Evolutionary conservation across 306 rosid species (phyloP), one percentile per base, ranked within the genome.

Genomic region (Inga laurina): DNA sequence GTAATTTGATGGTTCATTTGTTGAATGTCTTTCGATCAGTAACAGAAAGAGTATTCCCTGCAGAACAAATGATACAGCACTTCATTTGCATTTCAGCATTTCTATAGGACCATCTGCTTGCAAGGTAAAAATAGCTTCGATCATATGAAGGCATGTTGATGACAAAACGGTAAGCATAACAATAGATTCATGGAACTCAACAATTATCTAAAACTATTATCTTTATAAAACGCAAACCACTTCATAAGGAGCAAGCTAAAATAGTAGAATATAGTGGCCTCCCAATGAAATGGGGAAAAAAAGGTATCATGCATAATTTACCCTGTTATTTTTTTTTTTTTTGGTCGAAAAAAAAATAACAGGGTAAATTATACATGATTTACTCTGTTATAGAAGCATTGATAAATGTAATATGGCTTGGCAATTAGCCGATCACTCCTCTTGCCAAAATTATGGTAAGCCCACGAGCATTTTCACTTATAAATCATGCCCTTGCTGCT

Each of bases 11-110:
- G 79, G 87, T 85, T 86, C 89, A 78, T 85, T 85, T 54, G 68
- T 77, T 39, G 81, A 79, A 70, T 79, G 77, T 81, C 77, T 0
- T 1, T 34, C 35, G 87, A 79, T 84, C 85, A 81, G 90, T 85
- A 89, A 81, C 89, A 81, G 84, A 82, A 82, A 80, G 68, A 73
- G 81, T 74, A 82, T 76, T 82, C 81, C 87, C 96, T 91, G 92
- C 86, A 89, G 84, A 89, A 80, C 62, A 93, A 82, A 81, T 45
- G 57, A 77, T 43, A 79, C 19, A 69, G 81, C 74, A 34, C 35
- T 34, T 34, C 35, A 34, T 62, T 81, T 79, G 81, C 75, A 82
- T 52, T 67, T 72, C 72, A 84, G 74, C 80, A 61, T 70, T 86
- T 66, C 61, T 45, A 75, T 7, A 86, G 69, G 72, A 65, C 41